Evolutionary conservation across 108 stramenopile species (phyloP).

Genomic region (Nitzschia palea): DNA sequence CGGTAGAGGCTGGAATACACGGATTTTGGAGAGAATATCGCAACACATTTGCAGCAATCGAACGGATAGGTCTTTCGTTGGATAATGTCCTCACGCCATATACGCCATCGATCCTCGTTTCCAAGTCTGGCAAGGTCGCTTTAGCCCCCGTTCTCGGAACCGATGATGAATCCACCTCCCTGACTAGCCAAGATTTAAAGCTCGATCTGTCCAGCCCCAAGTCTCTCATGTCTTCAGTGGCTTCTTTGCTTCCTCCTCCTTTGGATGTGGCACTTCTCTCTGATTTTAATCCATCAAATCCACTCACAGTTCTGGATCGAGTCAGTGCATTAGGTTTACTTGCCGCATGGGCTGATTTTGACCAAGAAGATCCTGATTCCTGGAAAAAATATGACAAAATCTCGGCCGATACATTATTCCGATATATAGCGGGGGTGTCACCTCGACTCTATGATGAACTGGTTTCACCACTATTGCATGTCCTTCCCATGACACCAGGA

Average conservation of each 20-base stretch:
- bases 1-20: slow-evolving; percentile 86
- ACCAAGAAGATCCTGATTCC: slow-evolving; percentile 64
- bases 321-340: slow-evolving; percentile 64
- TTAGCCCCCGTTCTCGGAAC: slow-evolving; percentile 65
- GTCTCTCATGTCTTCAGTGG: slow-evolving; percentile 25
- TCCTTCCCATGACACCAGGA: slow-evolving; percentile 81
- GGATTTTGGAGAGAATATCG: slow-evolving; percentile 87
- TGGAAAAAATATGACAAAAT: slow-evolving; percentile 70
- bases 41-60: slow-evolving; percentile 79
- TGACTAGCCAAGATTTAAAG: background rate
- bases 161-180: background rate
- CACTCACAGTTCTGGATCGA: slow-evolving; percentile 45
- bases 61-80: slow-evolving; percentile 58
- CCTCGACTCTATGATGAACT: slow-evolving; percentile 60
- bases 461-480: slow-evolving; percentile 77
- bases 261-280: slow-evolving; percentile 73
- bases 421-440: slow-evolving; percentile 60
- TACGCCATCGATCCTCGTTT: slow-evolving; percentile 66
- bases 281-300: slow-evolving; percentile 46
- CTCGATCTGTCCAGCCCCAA: background rate
- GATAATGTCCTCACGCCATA: slow-evolving; percentile 71
- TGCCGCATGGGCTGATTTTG: slow-evolving; percentile 79
- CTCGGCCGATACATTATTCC: slow-evolving; percentile 69
- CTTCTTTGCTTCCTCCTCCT: slow-evolving; percentile 64
- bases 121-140: slow-evolving; percentile 70